phyloP scores from a whole-genome alignment of 2,329 filamentous ascomycete species.

The Aureobasidium sp. region DNA sequence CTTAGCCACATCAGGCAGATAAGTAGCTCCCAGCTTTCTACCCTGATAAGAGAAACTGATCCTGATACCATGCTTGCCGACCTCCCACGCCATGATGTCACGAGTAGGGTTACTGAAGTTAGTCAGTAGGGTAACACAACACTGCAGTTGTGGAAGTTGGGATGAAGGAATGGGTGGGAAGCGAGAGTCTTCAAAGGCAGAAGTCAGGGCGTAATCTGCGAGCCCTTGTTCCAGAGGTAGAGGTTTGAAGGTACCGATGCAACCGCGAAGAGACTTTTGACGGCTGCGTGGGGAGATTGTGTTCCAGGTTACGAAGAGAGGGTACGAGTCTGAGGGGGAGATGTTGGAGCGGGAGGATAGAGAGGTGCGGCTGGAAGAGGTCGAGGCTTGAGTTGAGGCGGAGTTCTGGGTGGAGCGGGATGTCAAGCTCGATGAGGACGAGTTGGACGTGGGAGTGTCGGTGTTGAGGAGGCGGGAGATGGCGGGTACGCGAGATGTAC shows the following conservation, averaged over 20 bases:
- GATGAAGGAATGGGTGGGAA: constrained; percentile 58
- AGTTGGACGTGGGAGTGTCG: constrained; percentile 17
- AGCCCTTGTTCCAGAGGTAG: constrained; percentile 67
- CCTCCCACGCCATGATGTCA: constrained; percentile 71
- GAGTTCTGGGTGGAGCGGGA: constrained; percentile 16
- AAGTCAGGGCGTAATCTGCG: constrained; percentile 72
- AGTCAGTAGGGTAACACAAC: constrained; percentile 60
- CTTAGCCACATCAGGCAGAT: constrained; percentile 80
- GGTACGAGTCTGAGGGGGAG: constrained; percentile 36
- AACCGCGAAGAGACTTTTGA: constrained; percentile 69
- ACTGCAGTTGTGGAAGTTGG: constrained; percentile 60
- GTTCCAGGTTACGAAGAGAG: constrained; percentile 95
- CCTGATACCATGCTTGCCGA: constrained; percentile 79
- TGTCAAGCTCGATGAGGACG: constrained; percentile 24
- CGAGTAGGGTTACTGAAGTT: constrained; percentile 54
- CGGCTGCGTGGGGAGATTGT: constrained; percentile 47
- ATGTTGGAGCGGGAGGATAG: constrained; percentile 28
- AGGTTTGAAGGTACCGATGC: constrained; percentile 88
- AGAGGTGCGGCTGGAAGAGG: constrained; percentile 41
- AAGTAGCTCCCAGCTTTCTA: constrained; percentile 73
- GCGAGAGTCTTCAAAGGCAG: constrained; percentile 58
- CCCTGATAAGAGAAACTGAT: constrained; percentile 73
- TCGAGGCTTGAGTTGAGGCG: constrained; percentile 29
- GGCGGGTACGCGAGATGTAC: constrained; percentile 29
- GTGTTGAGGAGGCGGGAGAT: constrained; percentile 34